Percentiles rank a stretch among this genome's conserved stretches.
Conservation (phyloP, 352 stramenopile species). For the Phytophthora cactorum region DNA sequence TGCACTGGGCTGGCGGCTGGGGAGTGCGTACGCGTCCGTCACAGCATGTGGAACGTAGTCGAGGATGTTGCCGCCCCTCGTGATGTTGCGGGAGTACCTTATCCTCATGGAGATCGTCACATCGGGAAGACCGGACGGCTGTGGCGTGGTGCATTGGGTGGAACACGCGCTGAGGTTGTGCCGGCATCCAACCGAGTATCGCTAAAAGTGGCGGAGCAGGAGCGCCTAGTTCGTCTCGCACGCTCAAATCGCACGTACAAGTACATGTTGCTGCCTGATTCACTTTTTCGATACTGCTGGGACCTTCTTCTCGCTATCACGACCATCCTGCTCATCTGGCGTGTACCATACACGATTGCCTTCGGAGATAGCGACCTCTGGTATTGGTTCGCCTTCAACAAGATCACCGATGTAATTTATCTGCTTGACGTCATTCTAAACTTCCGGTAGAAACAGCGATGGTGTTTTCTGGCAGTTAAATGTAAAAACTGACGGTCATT, state of each 20-base stretch:
- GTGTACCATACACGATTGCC: conserved; percentile 62
- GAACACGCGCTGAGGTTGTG: conserved; percentile 45
- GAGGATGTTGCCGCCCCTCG: conserved; percentile 14
- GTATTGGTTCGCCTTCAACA: conserved; percentile 62
- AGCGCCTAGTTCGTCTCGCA: conserved; percentile 48
- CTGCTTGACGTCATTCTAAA: conserved; percentile 59
- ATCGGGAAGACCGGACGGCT: conserved; percentile 22
- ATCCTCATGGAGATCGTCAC: conserved; percentile 10
- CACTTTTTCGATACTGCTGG: conserved; percentile 54
- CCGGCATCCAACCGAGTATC: conserved; percentile 63
- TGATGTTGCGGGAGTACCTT: not conserved
- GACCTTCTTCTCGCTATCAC: conserved; percentile 58
- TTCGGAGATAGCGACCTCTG: conserved; percentile 51
- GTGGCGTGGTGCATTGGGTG: conserved; percentile 25
- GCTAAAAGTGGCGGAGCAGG: conserved; percentile 59
- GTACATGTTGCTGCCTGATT: conserved; percentile 57
- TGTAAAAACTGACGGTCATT: not conserved
- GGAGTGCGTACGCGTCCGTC: conserved; percentile 2
- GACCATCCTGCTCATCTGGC: conserved; percentile 65
- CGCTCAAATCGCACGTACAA: conserved; percentile 39
- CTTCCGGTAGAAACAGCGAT: conserved; percentile 43
- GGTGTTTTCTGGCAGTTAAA: not conserved
- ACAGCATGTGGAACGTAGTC: conserved; percentile 27
- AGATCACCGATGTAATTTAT: conserved; percentile 55
- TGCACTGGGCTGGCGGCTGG: not conserved